Evolutionary conservation across 352 stramenopile species (phyloP), one percentile per base, ranked within the genome.

Genomic region (Globisporangium viniferum): DNA sequence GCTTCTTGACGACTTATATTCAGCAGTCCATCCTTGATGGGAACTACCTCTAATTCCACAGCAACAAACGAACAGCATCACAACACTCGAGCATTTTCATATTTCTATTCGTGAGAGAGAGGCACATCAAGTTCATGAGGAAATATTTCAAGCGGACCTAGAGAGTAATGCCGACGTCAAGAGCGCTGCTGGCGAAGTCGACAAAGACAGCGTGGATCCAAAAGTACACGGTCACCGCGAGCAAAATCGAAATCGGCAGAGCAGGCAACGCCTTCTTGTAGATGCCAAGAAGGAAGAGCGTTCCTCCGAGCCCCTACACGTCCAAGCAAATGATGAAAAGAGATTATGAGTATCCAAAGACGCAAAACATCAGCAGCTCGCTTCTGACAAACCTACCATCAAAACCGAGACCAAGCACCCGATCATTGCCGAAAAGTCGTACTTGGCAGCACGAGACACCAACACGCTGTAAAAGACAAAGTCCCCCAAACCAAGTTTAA

Each of bases 401-500:
- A 99, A 90, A n/a, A 97, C 87, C 44, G 87, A 80, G 14, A 99
- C 73, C 54, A 98, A 88, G 69, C 94, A 99, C 5, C 89, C 88
- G 22, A 97, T 81, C 85, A 99, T 99, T 20, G 96, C 89, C 18
- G 93, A 93, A 70, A 99, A 98, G 59, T 98, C 97, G 67, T 96
- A 98, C 67, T 98, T 91, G 22, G 96, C 96, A 27, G 98, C 97
- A 44, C 98, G 96, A 41, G 95, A 98, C 31, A 99, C 96, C 35
- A 99, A 80, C 3, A 99, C 91, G 56, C 90, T 98, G 79, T 99
- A 99, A 73, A 99, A 99, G 31, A 99, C 97, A 74, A 99, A 99
- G 77, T 99, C 98, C 9, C 98, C 98, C n/a, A 98, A 80, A 10
- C 95, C 95, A 15, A 98, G 84, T 69, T 98, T 94, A 65, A 98